A percentile compares a stretch with the other conserved stretches of the same genome.
These are phyloP conservation scores for Aspergillus hiratsukae DNA, from an alignment of 2,329 filamentous ascomycete genomes.

Conservation along the genomic window DNA sequence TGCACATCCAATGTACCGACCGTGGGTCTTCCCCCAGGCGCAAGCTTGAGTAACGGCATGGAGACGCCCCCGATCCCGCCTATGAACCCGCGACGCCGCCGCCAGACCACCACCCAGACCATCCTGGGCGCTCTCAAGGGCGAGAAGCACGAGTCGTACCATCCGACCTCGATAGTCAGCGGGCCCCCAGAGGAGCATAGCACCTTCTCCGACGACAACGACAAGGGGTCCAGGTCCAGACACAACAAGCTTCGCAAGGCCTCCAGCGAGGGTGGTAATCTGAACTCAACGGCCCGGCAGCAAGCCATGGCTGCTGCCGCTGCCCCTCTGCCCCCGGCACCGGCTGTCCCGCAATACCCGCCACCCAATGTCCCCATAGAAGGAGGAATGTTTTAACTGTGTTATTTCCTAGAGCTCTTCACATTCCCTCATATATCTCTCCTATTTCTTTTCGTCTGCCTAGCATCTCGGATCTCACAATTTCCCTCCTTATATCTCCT, in stretches of 20 bases:
- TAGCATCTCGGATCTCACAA: background rate
- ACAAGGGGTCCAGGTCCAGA: conserved; percentile 34
- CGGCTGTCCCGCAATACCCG: conserved; percentile 31
- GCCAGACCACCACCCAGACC: conserved; percentile 42
- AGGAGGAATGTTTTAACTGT: conserved; percentile 37
- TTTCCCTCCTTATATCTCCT: conserved; percentile 2
- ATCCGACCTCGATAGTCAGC: conserved; percentile 18
- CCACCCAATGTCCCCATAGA: conserved; percentile 28
- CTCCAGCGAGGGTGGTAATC: conserved; percentile 47
- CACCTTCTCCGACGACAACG: conserved; percentile 41
- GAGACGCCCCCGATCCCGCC: conserved; percentile 53
- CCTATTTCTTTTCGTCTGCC: background rate
- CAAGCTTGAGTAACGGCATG: conserved; percentile 51
- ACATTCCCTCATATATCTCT: conserved; percentile 3
- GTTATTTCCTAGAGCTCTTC: background rate
- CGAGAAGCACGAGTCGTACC: conserved; percentile 29
- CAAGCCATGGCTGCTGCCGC: conserved; percentile 29
- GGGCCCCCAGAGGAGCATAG: conserved; percentile 34
- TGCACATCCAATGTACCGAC: conserved; percentile 56
- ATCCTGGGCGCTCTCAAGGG: conserved; percentile 36
- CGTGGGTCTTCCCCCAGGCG: conserved; percentile 53
- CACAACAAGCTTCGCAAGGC: conserved; percentile 43
- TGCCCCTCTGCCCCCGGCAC: conserved; percentile 14
- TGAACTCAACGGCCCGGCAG: conserved; percentile 44
- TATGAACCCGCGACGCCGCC: conserved; percentile 57